Base-by-base conservation (phyloP, 2,329 filamentous ascomycete genomes). In the Mycosphaerelloides madeirae region DNA sequence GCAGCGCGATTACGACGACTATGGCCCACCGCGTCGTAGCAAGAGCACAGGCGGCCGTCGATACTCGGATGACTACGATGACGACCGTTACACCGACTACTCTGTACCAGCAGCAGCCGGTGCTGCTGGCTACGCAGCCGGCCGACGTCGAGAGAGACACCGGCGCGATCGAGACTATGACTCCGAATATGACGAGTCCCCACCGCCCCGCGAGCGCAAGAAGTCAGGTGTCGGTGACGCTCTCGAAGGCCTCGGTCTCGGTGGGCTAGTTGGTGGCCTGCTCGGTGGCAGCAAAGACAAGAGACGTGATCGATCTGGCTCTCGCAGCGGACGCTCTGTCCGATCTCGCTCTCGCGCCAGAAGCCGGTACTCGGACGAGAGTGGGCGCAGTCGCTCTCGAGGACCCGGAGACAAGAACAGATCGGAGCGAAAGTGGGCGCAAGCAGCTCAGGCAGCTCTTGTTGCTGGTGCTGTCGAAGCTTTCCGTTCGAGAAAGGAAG, bases 381-480 rank as follows among this genome's bases (percentile, higher is more conserved):
- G 63, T 52, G 77, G 79, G 46, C 76, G 77, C 52, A 73, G 72
- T 49, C 65, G 64, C 29, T 73, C 68, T 52, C 73, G 72, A 52
- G 74, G 72, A 45, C 74, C 73, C 31, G 69, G 66, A 62, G 73
- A 65, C 53, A 65, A 65, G 55, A 66, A 74, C 40, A 86, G 86
- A 57, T 79, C 87, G 36, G 82, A 89, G 55, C 65, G 67, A 49
- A 74, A 75, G 54, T 76, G 73, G 73, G 70, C 74, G 51, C 88
- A 95, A 68, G 89, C 89, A 28, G 87, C 90, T 64, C 91, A 93
- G 73, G 90, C 91, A 28, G 93, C 90, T 15, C 75, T 96, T 31
- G 79, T 95, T 36, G 90, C 91, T 22, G 91, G 89, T 58, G 91
- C 90, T 31, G 85, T 89, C 43, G 90, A 96, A 67, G 91, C 91